Conservation (phyloP, 1,139 yeast genomes). For the Zygosaccharomyces sapae region DNA sequence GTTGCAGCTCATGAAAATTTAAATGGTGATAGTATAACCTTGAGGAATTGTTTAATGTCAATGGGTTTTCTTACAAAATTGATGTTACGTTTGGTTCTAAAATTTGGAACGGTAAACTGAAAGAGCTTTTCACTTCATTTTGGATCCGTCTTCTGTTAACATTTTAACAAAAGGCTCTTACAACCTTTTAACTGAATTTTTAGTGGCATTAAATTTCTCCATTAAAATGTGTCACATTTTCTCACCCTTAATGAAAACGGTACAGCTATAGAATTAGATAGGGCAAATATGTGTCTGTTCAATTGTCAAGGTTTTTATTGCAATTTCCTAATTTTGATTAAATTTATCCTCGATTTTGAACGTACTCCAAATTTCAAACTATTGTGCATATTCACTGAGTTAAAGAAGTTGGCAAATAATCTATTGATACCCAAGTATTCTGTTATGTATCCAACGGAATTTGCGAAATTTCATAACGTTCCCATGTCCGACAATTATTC, state of each 20-base stretch:
- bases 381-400: slow-evolving; percentile 31
- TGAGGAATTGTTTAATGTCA: slow-evolving; percentile 32
- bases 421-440: slow-evolving; percentile 29
- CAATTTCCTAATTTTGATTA: slow-evolving; percentile 37
- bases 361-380: slow-evolving; percentile 35
- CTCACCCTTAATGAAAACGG: slow-evolving; percentile 17
- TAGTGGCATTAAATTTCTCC: slow-evolving; percentile 33
- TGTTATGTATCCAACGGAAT: slow-evolving; percentile 22
- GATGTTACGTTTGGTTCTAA: slow-evolving; percentile 26
- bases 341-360: slow-evolving; percentile 38
- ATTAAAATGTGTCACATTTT: slow-evolving; percentile 31
- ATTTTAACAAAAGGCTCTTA: slow-evolving; percentile 29
- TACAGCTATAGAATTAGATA: slow-evolving; percentile 21
- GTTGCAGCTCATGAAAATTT: slow-evolving; percentile 11
- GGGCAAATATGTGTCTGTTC: slow-evolving; percentile 30
- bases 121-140: slow-evolving; percentile 25
- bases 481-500: slow-evolving; percentile 6
- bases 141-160: slow-evolving; percentile 24
- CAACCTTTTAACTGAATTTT: slow-evolving; percentile 29
- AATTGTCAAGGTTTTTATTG: slow-evolving; percentile 37
- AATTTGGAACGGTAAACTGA: slow-evolving; percentile 24
- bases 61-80: slow-evolving; percentile 27
- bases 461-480: slow-evolving; percentile 19
- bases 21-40: slow-evolving; percentile 23
- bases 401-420: slow-evolving; percentile 30